Evolutionary conservation across 495 filamentous ascomycete genomes (phyloP).

Genomic region (Trichoderma erinaceum): DNA sequence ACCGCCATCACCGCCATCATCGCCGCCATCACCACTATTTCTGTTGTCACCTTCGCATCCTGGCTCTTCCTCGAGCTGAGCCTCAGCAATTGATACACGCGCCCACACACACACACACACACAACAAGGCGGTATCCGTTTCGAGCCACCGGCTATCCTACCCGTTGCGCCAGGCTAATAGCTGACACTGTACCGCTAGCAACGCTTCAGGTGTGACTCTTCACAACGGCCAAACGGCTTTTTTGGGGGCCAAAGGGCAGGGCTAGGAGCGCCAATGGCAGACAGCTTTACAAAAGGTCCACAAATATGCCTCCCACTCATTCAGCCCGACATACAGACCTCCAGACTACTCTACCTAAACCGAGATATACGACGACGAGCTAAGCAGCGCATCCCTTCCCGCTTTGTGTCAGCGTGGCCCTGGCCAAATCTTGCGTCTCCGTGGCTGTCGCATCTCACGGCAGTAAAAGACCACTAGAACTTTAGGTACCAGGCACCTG

Average conservation of each 20-base stretch:
- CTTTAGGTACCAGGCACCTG: no score
- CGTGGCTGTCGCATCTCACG: neutral
- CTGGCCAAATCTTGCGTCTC: neutral
- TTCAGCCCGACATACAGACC: neutral
- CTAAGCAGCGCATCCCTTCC: neutral
- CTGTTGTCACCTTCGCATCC: neutral
- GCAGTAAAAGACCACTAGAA: no score
- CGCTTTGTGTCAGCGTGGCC: neutral
- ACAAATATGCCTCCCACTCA: neutral
- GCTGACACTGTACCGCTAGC: neutral
- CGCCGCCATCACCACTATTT: neutral
- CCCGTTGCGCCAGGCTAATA: neutral
- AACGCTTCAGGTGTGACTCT: neutral
- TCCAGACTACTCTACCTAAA: neutral
- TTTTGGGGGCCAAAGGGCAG: neutral
- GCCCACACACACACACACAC: neutral
- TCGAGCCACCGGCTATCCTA: neutral
- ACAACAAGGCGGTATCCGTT: neutral
- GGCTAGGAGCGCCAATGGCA: neutral
- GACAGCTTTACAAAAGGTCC: conserved; percentile 1
- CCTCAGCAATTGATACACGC: neutral
- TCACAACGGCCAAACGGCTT: neutral
- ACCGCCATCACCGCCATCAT: neutral
- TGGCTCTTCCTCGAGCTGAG: neutral
- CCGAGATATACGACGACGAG: neutral